phyloP scores from a whole-genome alignment of 441 rosid species.

The Biscutella laevigata region DNA sequence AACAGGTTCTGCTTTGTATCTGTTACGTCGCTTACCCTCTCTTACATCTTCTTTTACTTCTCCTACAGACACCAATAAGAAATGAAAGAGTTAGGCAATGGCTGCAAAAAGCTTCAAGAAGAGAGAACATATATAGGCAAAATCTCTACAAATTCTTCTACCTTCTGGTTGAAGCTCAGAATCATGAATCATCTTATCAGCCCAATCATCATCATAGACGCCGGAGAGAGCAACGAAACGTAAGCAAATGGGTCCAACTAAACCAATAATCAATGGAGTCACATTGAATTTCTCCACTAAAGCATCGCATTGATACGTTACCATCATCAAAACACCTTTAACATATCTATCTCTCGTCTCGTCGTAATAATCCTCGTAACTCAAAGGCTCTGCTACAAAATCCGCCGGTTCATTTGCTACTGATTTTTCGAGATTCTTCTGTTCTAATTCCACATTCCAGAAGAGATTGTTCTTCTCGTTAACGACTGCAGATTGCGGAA shows the following conservation, averaged over 20 bases:
- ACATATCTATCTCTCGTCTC: slow-evolving; percentile 59
- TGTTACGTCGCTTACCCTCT: slow-evolving; percentile 23
- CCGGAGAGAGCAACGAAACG: slow-evolving; percentile 41
- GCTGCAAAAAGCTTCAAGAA: no score
- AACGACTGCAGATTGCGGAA: neutral
- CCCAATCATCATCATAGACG: slow-evolving; percentile 52
- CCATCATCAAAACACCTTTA: slow-evolving; percentile 56
- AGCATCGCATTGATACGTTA: slow-evolving; percentile 63
- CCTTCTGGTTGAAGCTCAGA: slow-evolving; percentile 48
- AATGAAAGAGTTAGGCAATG: no score
- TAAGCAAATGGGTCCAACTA: slow-evolving; percentile 49
- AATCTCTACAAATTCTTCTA: neutral
- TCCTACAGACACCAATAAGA: neutral
- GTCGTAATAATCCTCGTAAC: slow-evolving; percentile 48
- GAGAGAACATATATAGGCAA: no score
- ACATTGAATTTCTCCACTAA: slow-evolving; percentile 43
- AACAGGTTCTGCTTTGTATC: slow-evolving; percentile 38
- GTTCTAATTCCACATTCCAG: neutral
- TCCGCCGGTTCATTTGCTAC: slow-evolving; percentile 44
- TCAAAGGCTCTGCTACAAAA: slow-evolving; percentile 30
- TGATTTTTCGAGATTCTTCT: neutral
- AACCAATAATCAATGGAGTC: slow-evolving; percentile 53
- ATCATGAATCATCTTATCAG: slow-evolving; percentile 37
- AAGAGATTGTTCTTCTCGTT: neutral
- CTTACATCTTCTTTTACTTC: no score